phyloP scores from a whole-genome alignment of 371 early-diverging fungal genomes.

The Cokeromyces recurvatus region DNA sequence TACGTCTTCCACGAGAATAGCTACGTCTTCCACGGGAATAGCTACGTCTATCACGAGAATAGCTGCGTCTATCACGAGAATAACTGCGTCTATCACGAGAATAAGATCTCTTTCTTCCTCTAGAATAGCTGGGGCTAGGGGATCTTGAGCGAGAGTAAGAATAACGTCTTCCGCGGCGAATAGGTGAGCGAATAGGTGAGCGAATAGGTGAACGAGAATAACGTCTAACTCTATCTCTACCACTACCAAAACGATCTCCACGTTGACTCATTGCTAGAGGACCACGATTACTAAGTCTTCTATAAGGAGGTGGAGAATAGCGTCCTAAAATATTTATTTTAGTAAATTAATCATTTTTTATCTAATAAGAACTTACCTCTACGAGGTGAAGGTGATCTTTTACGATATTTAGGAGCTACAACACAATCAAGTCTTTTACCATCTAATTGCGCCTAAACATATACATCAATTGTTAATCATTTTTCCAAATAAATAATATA shows the following conservation, averaged over 20 bases:
- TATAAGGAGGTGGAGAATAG: constrained; percentile 26
- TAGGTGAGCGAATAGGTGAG: constrained; percentile 21
- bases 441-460: constrained; percentile 57
- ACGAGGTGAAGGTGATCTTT: constrained; percentile 28
- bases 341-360: neutral
- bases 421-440: constrained; percentile 33
- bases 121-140: constrained; percentile 30
- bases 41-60: constrained; percentile 23
- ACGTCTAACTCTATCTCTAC: constrained; percentile 17
- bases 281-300: constrained; percentile 14
- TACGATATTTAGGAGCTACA: constrained; percentile 27
- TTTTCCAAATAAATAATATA: neutral
- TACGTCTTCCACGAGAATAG: constrained; percentile 27
- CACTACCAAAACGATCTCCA: constrained; percentile 10
- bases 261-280: constrained; percentile 5
- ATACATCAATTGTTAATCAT: neutral
- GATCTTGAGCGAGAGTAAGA: constrained; percentile 39
- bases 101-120: constrained; percentile 22
- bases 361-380: constrained; percentile 16
- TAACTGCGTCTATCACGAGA: constrained; percentile 25
- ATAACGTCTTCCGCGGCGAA: constrained; percentile 23
- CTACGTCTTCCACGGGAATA: constrained; percentile 24
- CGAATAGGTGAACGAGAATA: constrained; percentile 25
- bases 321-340: constrained; percentile 5
- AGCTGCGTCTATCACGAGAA: constrained; percentile 31